Evolutionary conservation across 768 basidiomycete genomes (phyloP).

Genomic region (Tulasnella sp.): DNA sequence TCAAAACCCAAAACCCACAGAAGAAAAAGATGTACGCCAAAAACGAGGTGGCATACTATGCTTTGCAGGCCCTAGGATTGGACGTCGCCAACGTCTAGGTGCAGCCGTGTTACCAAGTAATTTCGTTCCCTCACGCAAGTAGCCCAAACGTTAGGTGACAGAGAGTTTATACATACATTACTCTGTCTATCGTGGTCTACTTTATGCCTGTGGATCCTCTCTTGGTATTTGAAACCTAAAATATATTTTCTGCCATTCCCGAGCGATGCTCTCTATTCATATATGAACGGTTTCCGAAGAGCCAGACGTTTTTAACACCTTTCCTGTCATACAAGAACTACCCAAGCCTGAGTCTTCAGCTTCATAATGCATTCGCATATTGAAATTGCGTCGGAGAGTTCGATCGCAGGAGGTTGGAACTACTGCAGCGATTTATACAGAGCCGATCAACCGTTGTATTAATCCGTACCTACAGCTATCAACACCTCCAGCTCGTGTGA

Average conservation of each 20-base stretch:
- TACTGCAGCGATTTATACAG: too few relatives aligned
- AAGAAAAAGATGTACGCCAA: not conserved
- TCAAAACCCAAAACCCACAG: not conserved
- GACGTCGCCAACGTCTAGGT: not conserved
- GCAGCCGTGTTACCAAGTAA: not conserved
- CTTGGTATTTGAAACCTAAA: not conserved
- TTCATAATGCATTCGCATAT: too few relatives aligned
- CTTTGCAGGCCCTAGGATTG: not conserved
- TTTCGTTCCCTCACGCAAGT: not conserved
- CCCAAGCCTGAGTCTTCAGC: too few relatives aligned
- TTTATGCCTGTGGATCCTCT: not conserved
- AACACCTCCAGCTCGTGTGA: too few relatives aligned
- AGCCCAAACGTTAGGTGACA: not conserved
- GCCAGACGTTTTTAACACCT: too few relatives aligned
- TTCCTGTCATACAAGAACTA: too few relatives aligned
- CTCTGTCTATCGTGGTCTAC: not conserved
- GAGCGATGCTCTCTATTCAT: not conserved
- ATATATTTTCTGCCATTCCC: not conserved
- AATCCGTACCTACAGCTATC: too few relatives aligned
- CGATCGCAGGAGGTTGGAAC: too few relatives aligned
- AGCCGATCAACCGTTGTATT: too few relatives aligned
- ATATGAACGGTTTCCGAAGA: too few relatives aligned
- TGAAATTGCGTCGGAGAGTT: too few relatives aligned
- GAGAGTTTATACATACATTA: not conserved
- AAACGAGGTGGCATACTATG: not conserved